Conservation (phyloP, 208 protist genomes). For the Acanthamoeba culbertsoni region DNA sequence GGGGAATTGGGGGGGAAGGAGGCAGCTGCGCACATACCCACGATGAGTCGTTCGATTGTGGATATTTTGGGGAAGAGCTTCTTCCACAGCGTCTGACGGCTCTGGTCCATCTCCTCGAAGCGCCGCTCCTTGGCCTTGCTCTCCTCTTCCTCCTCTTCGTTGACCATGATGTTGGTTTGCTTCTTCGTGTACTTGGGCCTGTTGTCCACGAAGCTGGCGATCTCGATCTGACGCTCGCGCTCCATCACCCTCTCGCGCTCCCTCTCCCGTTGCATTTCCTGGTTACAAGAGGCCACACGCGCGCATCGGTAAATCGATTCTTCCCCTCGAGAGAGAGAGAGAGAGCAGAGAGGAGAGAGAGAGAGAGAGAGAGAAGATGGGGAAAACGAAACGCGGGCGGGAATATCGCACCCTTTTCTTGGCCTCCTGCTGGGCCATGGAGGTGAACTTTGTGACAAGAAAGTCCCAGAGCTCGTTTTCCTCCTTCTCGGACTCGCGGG, state of each 20-base stretch:
- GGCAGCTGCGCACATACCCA: neutral
- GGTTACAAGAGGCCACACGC: neutral
- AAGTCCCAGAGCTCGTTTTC: constrained; percentile 53
- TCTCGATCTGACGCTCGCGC: constrained; percentile 12
- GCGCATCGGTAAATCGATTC: neutral
- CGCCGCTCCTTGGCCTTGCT: neutral
- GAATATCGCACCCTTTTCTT: constrained; percentile 11
- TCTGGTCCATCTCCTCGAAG: constrained; percentile 6
- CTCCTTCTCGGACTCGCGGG: neutral
- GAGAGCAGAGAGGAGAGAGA: neutral
- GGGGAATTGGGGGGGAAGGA: neutral
- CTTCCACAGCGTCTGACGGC: constrained; percentile 4
- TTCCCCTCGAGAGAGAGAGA: neutral
- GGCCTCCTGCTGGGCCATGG: constrained; percentile 37
- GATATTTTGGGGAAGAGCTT: constrained; percentile 50
- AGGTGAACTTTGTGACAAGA: constrained; percentile 29
- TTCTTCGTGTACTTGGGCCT: neutral
- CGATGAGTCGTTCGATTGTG: constrained; percentile 52
- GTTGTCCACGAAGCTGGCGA: neutral
- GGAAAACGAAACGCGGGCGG: neutral
- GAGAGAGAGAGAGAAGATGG: neutral
- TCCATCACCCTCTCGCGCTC: neutral
- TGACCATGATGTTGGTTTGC: neutral
- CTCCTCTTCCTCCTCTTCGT: constrained; percentile 41
- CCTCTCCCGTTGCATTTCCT: constrained; percentile 41